Evolutionary conservation across 495 filamentous ascomycete genomes (phyloP).

Genomic region (Aspergillus asperescens): DNA sequence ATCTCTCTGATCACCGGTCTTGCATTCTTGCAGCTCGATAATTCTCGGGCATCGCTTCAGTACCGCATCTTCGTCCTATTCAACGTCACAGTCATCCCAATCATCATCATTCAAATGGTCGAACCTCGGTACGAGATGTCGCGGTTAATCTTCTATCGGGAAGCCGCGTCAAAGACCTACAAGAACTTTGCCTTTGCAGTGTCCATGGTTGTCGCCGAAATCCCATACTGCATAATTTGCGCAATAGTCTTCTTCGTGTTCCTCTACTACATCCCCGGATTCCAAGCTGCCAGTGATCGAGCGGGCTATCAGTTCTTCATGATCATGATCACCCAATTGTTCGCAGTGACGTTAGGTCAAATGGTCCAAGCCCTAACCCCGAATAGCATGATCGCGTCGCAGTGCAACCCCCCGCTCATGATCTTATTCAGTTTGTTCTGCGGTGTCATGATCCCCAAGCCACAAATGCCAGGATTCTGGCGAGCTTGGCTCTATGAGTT

Average conservation of each 20-base stretch:
- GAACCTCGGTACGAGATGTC: slow-evolving; percentile 71
- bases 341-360: slow-evolving; percentile 57
- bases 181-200: slow-evolving; percentile 64
- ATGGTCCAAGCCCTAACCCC: slow-evolving; percentile 57
- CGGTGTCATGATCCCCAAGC: slow-evolving; percentile 39
- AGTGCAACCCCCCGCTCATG: slow-evolving; percentile 52
- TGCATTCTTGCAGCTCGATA: slow-evolving; percentile 56
- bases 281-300: slow-evolving; percentile 38
- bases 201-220: slow-evolving; percentile 66
- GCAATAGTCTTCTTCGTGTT: slow-evolving; percentile 69
- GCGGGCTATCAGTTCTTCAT: slow-evolving; percentile 54
- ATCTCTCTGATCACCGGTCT: slow-evolving; percentile 42
- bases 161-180: slow-evolving; percentile 74
- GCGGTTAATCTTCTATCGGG: slow-evolving; percentile 73
- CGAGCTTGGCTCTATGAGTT: slow-evolving; percentile 72
- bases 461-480: slow-evolving; percentile 53
- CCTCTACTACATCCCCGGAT: slow-evolving; percentile 67
- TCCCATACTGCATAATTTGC: slow-evolving; percentile 72
- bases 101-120: slow-evolving; percentile 70
- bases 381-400: slow-evolving; percentile 51
- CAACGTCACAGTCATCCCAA: slow-evolving; percentile 70
- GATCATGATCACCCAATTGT: slow-evolving; percentile 51
- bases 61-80: slow-evolving; percentile 81
- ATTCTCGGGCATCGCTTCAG: slow-evolving; percentile 64
- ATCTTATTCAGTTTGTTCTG: slow-evolving; percentile 57